Evolutionary conservation across 305 asterid species (phyloP).

Genomic region (Fraxinus angustifolia): DNA sequence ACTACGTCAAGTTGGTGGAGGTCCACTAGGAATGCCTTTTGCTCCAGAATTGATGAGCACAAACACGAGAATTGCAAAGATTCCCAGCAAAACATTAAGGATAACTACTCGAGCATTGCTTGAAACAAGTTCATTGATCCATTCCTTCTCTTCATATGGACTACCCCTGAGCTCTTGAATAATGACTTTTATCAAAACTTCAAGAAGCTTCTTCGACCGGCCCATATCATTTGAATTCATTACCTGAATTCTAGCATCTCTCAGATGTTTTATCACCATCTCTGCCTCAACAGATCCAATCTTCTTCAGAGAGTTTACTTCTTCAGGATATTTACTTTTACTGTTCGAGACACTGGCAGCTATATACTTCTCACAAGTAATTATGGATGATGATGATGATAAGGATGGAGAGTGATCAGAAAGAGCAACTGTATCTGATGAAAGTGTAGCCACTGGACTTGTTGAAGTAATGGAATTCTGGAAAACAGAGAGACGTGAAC

Average conservation of each 20-base stretch:
- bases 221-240: conserved; percentile 41
- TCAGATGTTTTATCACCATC: conserved; percentile 42
- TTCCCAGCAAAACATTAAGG: conserved; percentile 36
- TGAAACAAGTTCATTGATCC: conserved; percentile 32
- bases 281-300: conserved; percentile 44
- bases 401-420: conserved; percentile 40
- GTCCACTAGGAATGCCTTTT: conserved; percentile 12
- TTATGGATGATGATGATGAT: conserved; percentile 34
- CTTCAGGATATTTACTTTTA: conserved; percentile 13
- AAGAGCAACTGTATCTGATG: conserved; percentile 29
- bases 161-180: conserved; percentile 43
- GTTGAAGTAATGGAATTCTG: conserved; percentile 31
- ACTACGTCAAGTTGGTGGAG: conserved; percentile 35
- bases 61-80: conserved; percentile 29
- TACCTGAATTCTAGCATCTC: conserved; percentile 47
- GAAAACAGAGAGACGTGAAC: conserved; percentile 2
- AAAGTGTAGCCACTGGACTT: conserved; percentile 27
- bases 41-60: conserved; percentile 24
- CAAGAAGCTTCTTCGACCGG: conserved; percentile 51
- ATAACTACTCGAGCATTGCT: conserved; percentile 30
- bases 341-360: conserved; percentile 8
- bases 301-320: conserved; percentile 21
- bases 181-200: conserved; percentile 33
- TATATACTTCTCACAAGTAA: conserved; percentile 27
- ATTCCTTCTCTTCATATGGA: conserved; percentile 37